Percentiles rank a stretch among this genome's conserved stretches.
These are phyloP conservation scores for Hordeum vulgare DNA, from an alignment of 176 grass and related monocot genomes.

Conservation along the genomic window MorexV3_pseudomolecules_assembly NC_058523.1:380163775-380164274, in stretches of 20 bases:
- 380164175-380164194: neutral
- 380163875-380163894: neutral
- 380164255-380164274: slow-evolving; percentile 8
- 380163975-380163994: neutral
- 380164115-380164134: neutral
- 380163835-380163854: neutral
- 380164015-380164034: neutral
- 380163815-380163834: neutral
- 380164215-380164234: neutral
- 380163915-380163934: neutral
- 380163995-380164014: neutral
- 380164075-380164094: slow-evolving; percentile 37
- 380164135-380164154: neutral
- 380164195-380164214: neutral
- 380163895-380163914: neutral
- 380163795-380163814: slow-evolving; percentile 13
- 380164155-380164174: neutral
- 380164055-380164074: slow-evolving; percentile 19
- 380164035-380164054: slow-evolving; percentile 55
- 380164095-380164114: neutral
- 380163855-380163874: neutral
- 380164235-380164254: neutral
- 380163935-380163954: slow-evolving; percentile 83
- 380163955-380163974: slow-evolving; percentile 43
- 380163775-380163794: slow-evolving; percentile 74